Evolutionary conservation across 2,329 filamentous ascomycete genomes (phyloP).

Genomic region (Botryotinia globosa): DNA sequence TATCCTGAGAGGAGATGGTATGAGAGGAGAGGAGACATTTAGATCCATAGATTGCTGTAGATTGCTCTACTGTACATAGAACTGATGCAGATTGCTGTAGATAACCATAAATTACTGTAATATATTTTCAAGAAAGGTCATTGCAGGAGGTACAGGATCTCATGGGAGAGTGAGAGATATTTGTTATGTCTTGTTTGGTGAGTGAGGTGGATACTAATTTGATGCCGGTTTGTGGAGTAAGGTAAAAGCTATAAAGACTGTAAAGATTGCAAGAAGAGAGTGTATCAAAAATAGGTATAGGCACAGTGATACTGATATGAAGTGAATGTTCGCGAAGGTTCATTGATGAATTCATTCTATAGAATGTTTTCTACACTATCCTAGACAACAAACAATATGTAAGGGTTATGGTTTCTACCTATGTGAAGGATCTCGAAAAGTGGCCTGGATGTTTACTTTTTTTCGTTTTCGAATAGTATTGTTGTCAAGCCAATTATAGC

Average conservation of each 20-base stretch:
- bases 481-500: not conserved
- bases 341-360: not conserved
- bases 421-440: not conserved
- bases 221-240: accelerated
- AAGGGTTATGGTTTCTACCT: accelerated
- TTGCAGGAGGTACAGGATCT: not conserved
- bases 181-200: not conserved
- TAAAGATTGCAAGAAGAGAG: not conserved
- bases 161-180: not conserved
- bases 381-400: too few relatives aligned
- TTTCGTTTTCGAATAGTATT: not conserved
- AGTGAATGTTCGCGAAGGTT: not conserved
- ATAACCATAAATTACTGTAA: not conserved
- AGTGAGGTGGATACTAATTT: not conserved
- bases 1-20: not conserved
- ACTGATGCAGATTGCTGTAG: not conserved
- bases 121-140: accelerated
- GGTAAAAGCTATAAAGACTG: not conserved
- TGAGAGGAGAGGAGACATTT: not conserved
- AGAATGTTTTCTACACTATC: not conserved
- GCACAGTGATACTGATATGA: not conserved
- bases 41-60: not conserved
- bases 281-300: not conserved
- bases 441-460: not conserved
- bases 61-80: not conserved